phyloP scores from a whole-genome alignment of 208 protist species.

The Acanthamoeba quina region DNA sequence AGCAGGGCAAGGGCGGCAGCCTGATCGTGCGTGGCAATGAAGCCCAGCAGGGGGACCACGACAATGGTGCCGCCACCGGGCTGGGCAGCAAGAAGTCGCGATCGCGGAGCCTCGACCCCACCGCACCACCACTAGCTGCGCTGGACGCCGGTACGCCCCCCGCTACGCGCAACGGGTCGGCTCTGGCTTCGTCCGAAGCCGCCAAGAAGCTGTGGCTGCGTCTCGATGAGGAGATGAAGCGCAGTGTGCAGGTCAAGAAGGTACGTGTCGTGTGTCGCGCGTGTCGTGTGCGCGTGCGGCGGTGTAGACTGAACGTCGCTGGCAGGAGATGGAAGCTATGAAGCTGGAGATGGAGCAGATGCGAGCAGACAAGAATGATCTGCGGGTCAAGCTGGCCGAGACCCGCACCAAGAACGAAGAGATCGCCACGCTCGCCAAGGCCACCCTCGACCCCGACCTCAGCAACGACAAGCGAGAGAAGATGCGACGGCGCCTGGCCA shows the following conservation, averaged over 20 bases:
- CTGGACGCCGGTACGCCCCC: background rate
- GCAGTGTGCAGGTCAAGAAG: background rate
- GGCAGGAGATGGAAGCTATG: background rate
- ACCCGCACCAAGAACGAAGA: slow-evolving; percentile 43
- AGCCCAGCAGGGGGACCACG: background rate
- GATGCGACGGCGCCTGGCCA: background rate
- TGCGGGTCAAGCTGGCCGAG: slow-evolving; percentile 42
- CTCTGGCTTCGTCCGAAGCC: background rate
- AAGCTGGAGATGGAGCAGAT: slow-evolving; percentile 22
- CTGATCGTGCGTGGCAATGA: slow-evolving; percentile 11
- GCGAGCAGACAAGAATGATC: slow-evolving; percentile 31
- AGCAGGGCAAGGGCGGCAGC: background rate
- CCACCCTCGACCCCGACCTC: background rate
- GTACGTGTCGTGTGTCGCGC: background rate
- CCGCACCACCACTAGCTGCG: background rate
- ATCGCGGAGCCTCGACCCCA: background rate
- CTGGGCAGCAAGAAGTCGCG: slow-evolving; percentile 15
- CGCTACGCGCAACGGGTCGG: background rate
- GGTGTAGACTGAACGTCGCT: background rate
- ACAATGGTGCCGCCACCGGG: background rate
- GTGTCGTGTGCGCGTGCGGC: background rate
- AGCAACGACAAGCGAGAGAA: slow-evolving; percentile 39
- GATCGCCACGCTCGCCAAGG: slow-evolving; percentile 44
- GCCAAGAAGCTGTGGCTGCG: slow-evolving; percentile 51
- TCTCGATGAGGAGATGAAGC: slow-evolving; percentile 46